These are phyloP conservation scores for Chlamydomonas applanata DNA, from an alignment of 139 green algal genomes.

Conservation along the genomic window DNA sequence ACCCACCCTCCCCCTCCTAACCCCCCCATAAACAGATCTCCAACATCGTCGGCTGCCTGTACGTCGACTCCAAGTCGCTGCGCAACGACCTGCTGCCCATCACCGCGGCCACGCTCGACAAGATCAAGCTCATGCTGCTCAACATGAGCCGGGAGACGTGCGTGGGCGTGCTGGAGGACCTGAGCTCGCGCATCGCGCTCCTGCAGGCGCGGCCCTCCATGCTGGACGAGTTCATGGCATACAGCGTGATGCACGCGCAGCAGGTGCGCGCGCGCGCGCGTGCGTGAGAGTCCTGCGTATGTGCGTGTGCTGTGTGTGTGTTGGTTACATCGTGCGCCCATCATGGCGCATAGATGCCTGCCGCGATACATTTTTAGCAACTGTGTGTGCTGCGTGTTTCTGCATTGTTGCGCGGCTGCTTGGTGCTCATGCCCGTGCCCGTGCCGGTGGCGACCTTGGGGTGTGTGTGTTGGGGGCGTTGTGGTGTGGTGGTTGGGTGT, in stretches of 20 bases:
- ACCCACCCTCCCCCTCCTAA: too few species aligned
- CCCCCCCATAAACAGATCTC: conserved; percentile 76
- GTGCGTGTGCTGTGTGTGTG: background rate
- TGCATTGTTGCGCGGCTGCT: too few species aligned
- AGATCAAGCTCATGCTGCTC: conserved; percentile 75
- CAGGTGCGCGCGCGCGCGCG: background rate
- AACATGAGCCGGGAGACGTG: conserved; percentile 57
- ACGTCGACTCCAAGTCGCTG: conserved; percentile 66
- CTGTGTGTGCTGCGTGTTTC: too few species aligned
- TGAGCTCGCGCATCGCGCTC: conserved; percentile 49
- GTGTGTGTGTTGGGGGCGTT: too few species aligned
- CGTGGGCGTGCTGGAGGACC: conserved; percentile 50
- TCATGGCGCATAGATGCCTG: too few species aligned
- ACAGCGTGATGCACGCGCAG: conserved; percentile 26
- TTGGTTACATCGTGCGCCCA: too few species aligned
- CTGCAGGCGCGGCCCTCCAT: conserved; percentile 53
- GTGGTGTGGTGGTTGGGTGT: too few species aligned
- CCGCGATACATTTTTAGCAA: too few species aligned
- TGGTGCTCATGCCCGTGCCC: too few species aligned
- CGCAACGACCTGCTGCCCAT: conserved; percentile 60
- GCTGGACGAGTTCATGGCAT: conserved; percentile 72
- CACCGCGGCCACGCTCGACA: conserved; percentile 53
- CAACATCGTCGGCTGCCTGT: conserved; percentile 61
- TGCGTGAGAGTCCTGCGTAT: background rate
- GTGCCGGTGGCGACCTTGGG: too few species aligned